phyloP scores from a whole-genome alignment of 108 stramenopile genomes.

The Nitzschia putrida region DNA sequence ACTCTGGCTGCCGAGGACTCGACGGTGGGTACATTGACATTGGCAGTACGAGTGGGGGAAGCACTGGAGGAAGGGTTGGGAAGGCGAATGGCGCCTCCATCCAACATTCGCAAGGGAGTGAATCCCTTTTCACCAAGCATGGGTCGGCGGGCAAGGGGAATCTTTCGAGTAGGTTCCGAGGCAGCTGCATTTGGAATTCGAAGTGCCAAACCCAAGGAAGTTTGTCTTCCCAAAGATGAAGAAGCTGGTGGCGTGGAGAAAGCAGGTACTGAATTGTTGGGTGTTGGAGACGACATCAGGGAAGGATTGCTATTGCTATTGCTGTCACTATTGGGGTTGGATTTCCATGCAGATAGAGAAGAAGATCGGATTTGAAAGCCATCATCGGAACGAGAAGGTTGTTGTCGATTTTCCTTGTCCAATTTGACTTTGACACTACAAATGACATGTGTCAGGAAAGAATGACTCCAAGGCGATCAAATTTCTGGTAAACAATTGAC shows the following conservation, averaged over 20 bases:
- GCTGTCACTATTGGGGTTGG: background rate
- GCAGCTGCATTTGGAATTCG: background rate
- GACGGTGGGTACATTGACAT: background rate
- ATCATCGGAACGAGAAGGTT: background rate
- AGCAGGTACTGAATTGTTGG: background rate
- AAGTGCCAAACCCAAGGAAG: background rate
- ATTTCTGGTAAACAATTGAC: too few relatives aligned
- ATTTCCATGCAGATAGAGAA: background rate
- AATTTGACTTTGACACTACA: too few relatives aligned
- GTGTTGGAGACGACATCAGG: background rate
- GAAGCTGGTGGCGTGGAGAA: slow-evolving; percentile 1
- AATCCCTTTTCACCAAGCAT: background rate
- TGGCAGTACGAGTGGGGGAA: background rate
- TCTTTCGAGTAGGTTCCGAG: background rate
- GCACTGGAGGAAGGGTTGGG: background rate
- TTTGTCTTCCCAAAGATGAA: background rate
- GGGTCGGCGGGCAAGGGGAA: background rate
- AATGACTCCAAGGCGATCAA: too few relatives aligned
- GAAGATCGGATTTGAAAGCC: background rate
- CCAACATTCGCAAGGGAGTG: background rate
- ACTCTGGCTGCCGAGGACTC: background rate
- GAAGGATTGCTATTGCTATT: background rate
- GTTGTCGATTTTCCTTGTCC: background rate
- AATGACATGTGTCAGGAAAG: too few relatives aligned
- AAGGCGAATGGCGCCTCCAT: background rate